A percentile compares a stretch with the other conserved stretches of the same genome.
phyloP scores from a whole-genome alignment of 345 rosid genomes.

The Gossypium thurberi region DNA sequence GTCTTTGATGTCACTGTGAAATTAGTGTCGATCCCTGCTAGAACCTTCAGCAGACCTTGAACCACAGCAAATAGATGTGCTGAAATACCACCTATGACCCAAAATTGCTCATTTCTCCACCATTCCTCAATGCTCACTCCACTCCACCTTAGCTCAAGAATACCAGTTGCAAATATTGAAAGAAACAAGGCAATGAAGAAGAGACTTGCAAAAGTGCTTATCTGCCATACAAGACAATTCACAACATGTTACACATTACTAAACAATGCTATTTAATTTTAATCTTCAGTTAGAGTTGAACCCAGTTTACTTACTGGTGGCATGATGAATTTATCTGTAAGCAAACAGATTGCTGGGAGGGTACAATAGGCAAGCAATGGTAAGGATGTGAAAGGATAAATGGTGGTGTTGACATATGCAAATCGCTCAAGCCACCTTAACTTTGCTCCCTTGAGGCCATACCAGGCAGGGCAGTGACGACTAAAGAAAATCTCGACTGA shows the following conservation, averaged over 20 bases:
- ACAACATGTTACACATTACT: background rate
- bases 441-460: conserved; percentile 85
- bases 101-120: conserved; percentile 99
- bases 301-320: conserved; percentile 41
- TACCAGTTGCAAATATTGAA: conserved; percentile 77
- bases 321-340: conserved; percentile 95
- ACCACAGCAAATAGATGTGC: conserved; percentile 94
- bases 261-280: background rate
- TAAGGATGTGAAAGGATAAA: conserved; percentile 89
- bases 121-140: conserved; percentile 98
- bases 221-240: conserved; percentile 33
- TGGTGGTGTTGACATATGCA: conserved; percentile 82
- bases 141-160: conserved; percentile 93
- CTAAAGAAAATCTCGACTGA: conserved; percentile 99
- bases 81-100: conserved; percentile 95
- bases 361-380: conserved; percentile 89
- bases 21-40: conserved; percentile 89
- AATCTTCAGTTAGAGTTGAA: background rate
- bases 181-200: conserved; percentile 78
- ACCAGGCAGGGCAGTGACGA: conserved; percentile 82
- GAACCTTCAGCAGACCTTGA: conserved; percentile 78
- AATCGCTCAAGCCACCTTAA: conserved; percentile 94
- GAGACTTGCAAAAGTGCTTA: conserved; percentile 92
- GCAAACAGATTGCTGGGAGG: conserved; percentile 91
- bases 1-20: conserved; percentile 95